Percentiles rank a stretch among this genome's conserved stretches.
These are phyloP conservation scores for Aspergillus ellipticus DNA, from an alignment of 495 filamentous ascomycete genomes.

Conservation along the genomic window DNA sequence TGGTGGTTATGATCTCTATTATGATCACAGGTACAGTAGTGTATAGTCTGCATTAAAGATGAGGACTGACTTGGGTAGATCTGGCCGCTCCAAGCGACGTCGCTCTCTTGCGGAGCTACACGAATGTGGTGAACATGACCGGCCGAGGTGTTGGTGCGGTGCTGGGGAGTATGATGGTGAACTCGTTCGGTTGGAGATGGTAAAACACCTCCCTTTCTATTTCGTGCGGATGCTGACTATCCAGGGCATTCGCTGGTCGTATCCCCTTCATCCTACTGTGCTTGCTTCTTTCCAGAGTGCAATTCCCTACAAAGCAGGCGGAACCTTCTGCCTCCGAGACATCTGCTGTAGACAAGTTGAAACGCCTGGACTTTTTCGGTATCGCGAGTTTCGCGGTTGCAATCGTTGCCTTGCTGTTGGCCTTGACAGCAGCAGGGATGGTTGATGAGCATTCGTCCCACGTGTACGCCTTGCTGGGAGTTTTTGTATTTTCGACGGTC, in stretches of 20 bases:
- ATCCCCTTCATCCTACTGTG: neutral
- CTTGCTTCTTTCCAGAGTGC: neutral
- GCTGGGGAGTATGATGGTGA: constrained; percentile 1
- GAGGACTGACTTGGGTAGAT: neutral
- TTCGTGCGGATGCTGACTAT: neutral
- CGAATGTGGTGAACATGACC: constrained; percentile 3
- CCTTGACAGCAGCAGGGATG: neutral
- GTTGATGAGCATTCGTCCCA: neutral
- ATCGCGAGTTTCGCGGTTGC: neutral
- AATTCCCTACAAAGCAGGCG: neutral
- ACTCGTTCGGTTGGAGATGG: constrained; percentile 7
- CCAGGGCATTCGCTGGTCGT: constrained; percentile 5
- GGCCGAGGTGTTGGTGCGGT: constrained; percentile 2
- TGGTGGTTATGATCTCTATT: neutral
- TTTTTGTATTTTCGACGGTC: neutral
- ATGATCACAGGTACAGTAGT: constrained; percentile 1
- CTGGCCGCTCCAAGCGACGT: constrained; percentile 7
- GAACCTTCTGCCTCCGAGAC: neutral
- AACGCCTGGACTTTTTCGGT: neutral
- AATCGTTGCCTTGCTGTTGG: neutral
- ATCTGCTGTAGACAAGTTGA: neutral
- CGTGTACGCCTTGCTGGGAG: neutral
- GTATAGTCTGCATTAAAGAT: neutral
- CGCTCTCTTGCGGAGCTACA: constrained; percentile 4
- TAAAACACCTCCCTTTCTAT: neutral